A percentile compares a stretch with the other conserved stretches of the same genome.
These are phyloP conservation scores for Hypocreales sp. DNA, from an alignment of 2,329 filamentous ascomycete genomes.

Conservation along the genomic window DNA sequence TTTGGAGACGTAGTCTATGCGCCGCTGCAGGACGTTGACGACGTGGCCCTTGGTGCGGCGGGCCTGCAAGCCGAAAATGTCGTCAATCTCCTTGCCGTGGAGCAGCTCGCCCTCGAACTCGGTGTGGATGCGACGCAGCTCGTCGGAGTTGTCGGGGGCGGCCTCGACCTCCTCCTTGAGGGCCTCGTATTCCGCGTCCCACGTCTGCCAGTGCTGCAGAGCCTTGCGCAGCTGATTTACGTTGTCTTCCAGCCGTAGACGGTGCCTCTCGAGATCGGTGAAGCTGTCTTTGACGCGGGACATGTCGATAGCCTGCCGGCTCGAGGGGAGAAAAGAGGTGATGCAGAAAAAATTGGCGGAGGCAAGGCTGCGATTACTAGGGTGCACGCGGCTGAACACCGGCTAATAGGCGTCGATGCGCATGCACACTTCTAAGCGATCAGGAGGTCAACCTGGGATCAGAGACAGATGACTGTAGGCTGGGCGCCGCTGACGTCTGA, in stretches of 20 bases:
- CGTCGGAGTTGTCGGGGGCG: conserved; percentile 31
- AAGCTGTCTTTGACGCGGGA: conserved; percentile 33
- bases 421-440: too few species aligned
- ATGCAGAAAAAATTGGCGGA: too few species aligned
- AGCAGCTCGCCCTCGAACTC: conserved; percentile 49
- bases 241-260: conserved; percentile 59
- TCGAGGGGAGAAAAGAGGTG: too few species aligned
- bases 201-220: conserved; percentile 76
- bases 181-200: conserved; percentile 83
- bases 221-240: conserved; percentile 54
- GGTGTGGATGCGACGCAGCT: conserved; percentile 41
- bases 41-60: conserved; percentile 26
- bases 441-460: too few species aligned
- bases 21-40: conserved; percentile 46
- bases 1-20: conserved; percentile 78
- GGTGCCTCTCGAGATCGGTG: conserved; percentile 58
- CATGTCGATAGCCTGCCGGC: too few species aligned
- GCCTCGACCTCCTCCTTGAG: conserved; percentile 67
- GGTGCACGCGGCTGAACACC: too few species aligned
- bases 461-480: too few species aligned
- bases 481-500: too few species aligned
- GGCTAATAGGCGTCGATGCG: too few species aligned
- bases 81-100: conserved; percentile 37
- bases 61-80: conserved; percentile 22
- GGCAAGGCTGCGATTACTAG: too few species aligned